Conservation (phyloP, 2,329 filamentous ascomycete species). For the Xylariaceae sp. region DNA sequence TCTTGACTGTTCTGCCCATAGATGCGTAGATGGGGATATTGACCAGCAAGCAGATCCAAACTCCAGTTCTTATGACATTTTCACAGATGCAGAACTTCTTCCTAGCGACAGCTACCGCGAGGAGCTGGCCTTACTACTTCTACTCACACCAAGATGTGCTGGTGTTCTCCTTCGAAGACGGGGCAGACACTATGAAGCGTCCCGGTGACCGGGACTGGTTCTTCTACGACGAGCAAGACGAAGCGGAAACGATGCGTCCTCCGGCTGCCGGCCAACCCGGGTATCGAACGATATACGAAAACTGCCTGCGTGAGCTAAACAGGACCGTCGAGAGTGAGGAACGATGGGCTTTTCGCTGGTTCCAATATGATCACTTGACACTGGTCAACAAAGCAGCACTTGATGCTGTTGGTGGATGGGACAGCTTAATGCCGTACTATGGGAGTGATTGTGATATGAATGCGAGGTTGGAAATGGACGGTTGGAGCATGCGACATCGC, state of each 20-base stretch:
- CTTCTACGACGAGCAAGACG: constrained; percentile 28
- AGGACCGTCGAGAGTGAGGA: constrained; percentile 34
- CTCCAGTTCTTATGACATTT: constrained; percentile 47
- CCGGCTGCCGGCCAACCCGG: constrained; percentile 22
- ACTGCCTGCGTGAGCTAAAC: constrained; percentile 25
- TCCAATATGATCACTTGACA: constrained; percentile 41
- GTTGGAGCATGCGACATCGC: constrained; percentile 29
- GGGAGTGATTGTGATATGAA: constrained; percentile 46
- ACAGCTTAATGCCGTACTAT: constrained; percentile 48
- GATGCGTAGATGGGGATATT: no score
- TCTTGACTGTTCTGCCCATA: no score
- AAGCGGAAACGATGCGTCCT: constrained; percentile 22
- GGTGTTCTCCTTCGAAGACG: constrained; percentile 35
- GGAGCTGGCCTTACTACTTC: constrained; percentile 47
- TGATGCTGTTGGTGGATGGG: constrained; percentile 43
- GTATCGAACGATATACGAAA: constrained; percentile 29
- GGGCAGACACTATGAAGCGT: constrained; percentile 20
- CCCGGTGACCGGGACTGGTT: constrained; percentile 23
- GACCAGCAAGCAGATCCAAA: constrained; percentile 12
- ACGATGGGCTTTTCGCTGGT: constrained; percentile 38
- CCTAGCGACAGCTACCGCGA: constrained; percentile 37
- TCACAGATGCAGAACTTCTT: constrained; percentile 53
- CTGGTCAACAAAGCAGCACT: constrained; percentile 44
- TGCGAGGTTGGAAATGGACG: constrained; percentile 33
- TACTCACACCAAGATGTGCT: constrained; percentile 51